These are phyloP conservation scores for Meira miltonrushii DNA, from an alignment of 1,284 basidiomycete species.

Conservation along the genomic window DNA sequence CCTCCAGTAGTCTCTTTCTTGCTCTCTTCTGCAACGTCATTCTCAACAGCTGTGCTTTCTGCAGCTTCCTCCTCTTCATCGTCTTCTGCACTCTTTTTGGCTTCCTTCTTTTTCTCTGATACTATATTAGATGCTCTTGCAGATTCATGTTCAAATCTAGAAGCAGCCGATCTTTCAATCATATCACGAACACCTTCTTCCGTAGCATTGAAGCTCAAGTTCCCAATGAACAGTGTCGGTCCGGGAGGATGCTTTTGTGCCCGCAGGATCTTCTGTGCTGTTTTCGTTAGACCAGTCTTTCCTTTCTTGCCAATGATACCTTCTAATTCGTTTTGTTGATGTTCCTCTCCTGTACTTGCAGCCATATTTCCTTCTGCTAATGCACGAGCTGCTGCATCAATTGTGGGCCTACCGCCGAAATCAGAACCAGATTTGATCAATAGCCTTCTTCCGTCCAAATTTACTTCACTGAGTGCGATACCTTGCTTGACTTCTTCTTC, in stretches of 20 bases:
- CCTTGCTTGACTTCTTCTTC: slow-evolving; percentile 69
- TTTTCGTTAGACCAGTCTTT: slow-evolving; percentile 62
- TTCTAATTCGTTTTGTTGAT: slow-evolving; percentile 1
- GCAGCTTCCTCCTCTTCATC: slow-evolving; percentile 20
- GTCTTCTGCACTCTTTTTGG: slow-evolving; percentile 40
- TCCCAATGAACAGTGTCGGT: slow-evolving; percentile 80
- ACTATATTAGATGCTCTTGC: neutral
- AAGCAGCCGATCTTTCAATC: slow-evolving; percentile 57
- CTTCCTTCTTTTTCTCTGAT: neutral
- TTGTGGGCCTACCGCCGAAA: slow-evolving; percentile 50
- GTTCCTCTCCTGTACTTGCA: neutral
- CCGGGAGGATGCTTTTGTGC: slow-evolving; percentile 75
- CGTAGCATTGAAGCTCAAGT: slow-evolving; percentile 78
- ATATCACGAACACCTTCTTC: slow-evolving; percentile 67
- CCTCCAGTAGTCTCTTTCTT: neutral
- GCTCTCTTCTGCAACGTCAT: neutral
- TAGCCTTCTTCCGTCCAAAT: slow-evolving; percentile 75
- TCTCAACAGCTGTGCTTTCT: neutral
- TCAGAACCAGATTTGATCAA: slow-evolving; percentile 81
- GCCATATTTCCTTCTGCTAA: slow-evolving; percentile 17
- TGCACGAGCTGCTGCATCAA: slow-evolving; percentile 27
- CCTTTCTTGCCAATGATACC: slow-evolving; percentile 16
- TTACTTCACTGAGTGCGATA: slow-evolving; percentile 73
- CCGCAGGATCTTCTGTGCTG: slow-evolving; percentile 73
- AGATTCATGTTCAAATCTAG: slow-evolving; percentile 18